Evolutionary conservation across 1,284 basidiomycete species (phyloP).

Genomic region (Fomitopsis palustris): DNA sequence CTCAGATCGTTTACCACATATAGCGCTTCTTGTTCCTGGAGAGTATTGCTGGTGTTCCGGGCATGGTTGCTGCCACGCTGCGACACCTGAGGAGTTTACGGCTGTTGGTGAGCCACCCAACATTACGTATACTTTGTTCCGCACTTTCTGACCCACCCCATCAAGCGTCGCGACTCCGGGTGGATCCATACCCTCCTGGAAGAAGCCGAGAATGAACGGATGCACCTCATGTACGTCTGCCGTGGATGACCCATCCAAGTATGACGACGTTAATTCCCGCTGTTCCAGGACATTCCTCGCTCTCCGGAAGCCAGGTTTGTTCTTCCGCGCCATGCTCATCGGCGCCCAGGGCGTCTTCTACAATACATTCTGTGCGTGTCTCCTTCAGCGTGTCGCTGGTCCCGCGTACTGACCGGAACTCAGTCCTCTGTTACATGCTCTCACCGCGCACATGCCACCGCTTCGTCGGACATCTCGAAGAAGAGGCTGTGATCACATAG

Average conservation of each 20-base stretch:
- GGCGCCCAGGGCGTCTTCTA: conserved; percentile 91
- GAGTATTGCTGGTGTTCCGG: conserved; percentile 89
- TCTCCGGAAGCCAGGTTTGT: conserved; percentile 70
- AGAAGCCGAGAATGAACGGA: conserved; percentile 94
- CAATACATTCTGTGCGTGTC: conserved; percentile 75
- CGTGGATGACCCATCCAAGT: background rate
- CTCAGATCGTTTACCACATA: background rate
- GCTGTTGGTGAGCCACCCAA: conserved; percentile 58
- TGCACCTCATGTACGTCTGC: conserved; percentile 79
- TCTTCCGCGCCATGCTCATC: conserved; percentile 80
- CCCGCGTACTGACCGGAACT: background rate
- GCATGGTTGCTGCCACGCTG: conserved; percentile 89
- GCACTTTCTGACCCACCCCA: conserved; percentile 3
- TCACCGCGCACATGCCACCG: conserved; percentile 87
- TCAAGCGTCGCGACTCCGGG: conserved; percentile 81
- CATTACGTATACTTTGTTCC: background rate
- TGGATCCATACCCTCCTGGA: conserved; percentile 86
- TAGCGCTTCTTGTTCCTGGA: conserved; percentile 87
- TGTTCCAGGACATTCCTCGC: conserved; percentile 82
- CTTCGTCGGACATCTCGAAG: conserved; percentile 93
- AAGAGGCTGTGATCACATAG: conserved; percentile 91
- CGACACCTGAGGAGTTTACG: conserved; percentile 82
- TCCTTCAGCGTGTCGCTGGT: background rate
- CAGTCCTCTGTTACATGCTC: conserved; percentile 79
- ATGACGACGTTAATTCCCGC: background rate